These are phyloP conservation scores for Zopfochytrium polystomum DNA, from an alignment of 371 early-diverging fungal genomes.

Conservation along the genomic window DNA sequence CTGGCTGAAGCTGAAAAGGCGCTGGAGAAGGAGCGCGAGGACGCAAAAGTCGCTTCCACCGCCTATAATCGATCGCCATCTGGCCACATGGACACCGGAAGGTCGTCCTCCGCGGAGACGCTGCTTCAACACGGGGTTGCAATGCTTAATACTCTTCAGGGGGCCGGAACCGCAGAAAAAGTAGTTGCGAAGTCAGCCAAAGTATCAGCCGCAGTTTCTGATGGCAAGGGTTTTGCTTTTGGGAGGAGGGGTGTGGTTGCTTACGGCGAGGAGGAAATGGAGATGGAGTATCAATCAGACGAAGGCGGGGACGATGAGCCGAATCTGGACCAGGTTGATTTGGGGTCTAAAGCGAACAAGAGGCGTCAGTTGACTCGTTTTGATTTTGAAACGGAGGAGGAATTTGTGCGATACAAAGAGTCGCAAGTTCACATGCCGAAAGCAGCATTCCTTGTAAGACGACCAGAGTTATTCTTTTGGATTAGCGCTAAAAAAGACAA, in stretches of 20 bases:
- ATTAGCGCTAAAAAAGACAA: too few species aligned
- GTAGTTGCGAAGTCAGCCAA: constrained; percentile 12
- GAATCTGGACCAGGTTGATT: constrained; percentile 57
- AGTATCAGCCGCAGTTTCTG: neutral
- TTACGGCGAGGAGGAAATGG: constrained; percentile 26
- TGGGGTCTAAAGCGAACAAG: constrained; percentile 67
- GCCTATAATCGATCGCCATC: constrained; percentile 5
- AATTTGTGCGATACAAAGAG: constrained; percentile 70
- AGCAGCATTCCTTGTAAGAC: too few species aligned
- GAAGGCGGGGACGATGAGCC: constrained; percentile 26
- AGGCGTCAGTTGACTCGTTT: constrained; percentile 66
- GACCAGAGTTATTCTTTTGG: too few species aligned
- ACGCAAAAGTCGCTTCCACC: neutral
- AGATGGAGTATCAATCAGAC: constrained; percentile 20
- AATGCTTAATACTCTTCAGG: constrained; percentile 25
- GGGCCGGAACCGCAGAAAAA: constrained; percentile 28
- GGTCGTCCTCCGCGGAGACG: neutral
- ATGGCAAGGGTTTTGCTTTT: too few species aligned
- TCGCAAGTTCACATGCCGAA: constrained; percentile 67
- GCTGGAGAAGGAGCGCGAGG: neutral
- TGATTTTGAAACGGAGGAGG: constrained; percentile 77
- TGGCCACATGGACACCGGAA: constrained; percentile 5
- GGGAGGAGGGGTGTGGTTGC: constrained; percentile 3
- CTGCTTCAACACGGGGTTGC: constrained; percentile 27
- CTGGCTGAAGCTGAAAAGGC: constrained; percentile 1